Evolutionary conservation across 495 filamentous ascomycete genomes (phyloP), one percentile per base, ranked within the genome.

Genomic region (Rhizodiscina lignyota): DNA sequence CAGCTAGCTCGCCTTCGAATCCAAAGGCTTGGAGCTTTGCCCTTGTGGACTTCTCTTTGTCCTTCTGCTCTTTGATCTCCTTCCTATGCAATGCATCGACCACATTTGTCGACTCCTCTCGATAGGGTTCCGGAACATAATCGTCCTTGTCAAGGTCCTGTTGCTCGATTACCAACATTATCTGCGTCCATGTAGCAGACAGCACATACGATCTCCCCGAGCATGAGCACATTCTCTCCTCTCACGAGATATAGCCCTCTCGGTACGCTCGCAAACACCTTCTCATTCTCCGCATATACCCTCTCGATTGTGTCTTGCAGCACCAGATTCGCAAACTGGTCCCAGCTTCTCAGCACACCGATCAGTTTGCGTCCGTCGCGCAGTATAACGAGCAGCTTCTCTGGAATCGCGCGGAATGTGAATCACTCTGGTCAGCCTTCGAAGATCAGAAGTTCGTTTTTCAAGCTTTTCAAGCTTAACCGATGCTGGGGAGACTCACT

Each of bases 261-360:
- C 1, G 69, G 62, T 27, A 89, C 66, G 52, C 92, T 83, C 27
- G 81, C 82, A 50, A 85, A 96, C 21, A 83, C 61, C 32, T 60
- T 66, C n/a, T n/a, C n/a, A 6, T 18, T 10, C 48, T 52, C 49
- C 18, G 74, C 75, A 48, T 82, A 93, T 36, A 93, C 66, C 11
- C 87, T 66, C 58, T 97, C 89, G 44, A 79, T 64, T 5, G 87
- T 92, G 41, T 83, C 83, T 51, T 93, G 85, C 36, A 97, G 72
- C 24, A 94, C 83, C 29, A 97, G 66, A 57, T 97, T 97, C 89
- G 85, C 85, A 51, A 93, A 94, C 55, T 97, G 89, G 59, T 97
- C 89, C 86, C 91, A 97, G 50, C 83, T 93, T 44, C 89, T 66
- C 47, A 97, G 59, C 8, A 96, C 82, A 15, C 89, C 89, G 34